phyloP scores from a whole-genome alignment of 306 rosid species.

The Acacia acuminata region DNA sequence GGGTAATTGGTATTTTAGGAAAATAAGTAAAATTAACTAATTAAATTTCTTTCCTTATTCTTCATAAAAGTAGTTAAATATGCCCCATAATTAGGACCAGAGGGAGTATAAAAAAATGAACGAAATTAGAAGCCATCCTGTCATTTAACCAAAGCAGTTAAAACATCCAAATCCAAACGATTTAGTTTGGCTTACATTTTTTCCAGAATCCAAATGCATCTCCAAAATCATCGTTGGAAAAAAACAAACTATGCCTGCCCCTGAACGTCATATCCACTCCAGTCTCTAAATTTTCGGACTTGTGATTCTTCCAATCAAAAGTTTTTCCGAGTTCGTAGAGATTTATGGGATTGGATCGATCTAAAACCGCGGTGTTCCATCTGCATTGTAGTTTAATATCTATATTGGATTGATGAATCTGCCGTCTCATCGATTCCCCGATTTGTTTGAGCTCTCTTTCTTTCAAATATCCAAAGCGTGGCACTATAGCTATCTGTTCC shows the following conservation, averaged over 20 bases:
- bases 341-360: constrained; percentile 29
- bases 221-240: constrained; percentile 32
- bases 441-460: constrained; percentile 14
- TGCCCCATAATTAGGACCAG: no score
- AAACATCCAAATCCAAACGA: constrained; percentile 29
- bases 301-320: background rate
- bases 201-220: background rate
- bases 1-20: no score
- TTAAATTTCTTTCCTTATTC: no score
- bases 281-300: constrained; percentile 40
- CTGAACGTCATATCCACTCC: constrained; percentile 20
- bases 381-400: constrained; percentile 23
- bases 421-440: background rate
- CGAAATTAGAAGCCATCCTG: background rate
- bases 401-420: background rate
- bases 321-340: background rate
- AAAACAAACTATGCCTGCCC: constrained; percentile 8
- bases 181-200: constrained; percentile 9
- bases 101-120: no score
- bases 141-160: background rate
- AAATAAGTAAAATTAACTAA: no score
- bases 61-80: no score
- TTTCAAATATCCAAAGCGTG: background rate
- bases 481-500: constrained; percentile 1
- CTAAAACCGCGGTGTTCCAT: constrained; percentile 24